These are phyloP conservation scores for Cetradonia linearis DNA, from an alignment of 495 filamentous ascomycete species.

Conservation along the genomic window DNA sequence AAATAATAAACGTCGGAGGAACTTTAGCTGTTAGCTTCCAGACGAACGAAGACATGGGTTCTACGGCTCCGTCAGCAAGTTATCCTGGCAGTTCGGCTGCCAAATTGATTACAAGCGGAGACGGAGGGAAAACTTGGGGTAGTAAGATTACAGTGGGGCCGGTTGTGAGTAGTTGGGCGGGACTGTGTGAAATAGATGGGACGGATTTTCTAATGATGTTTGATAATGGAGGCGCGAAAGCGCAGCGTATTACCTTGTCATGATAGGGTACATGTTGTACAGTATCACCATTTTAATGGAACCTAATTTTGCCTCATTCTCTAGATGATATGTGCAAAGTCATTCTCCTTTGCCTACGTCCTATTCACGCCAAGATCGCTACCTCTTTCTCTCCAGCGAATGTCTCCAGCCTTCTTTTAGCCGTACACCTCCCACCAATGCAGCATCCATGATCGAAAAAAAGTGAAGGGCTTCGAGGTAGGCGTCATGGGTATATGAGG, in stretches of 20 bases:
- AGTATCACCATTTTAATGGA: neutral
- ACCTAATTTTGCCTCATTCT: no score
- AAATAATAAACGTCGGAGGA: slow-evolving; percentile 40
- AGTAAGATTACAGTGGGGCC: slow-evolving; percentile 32
- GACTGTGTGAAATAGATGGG: slow-evolving; percentile 30
- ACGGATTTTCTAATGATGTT: slow-evolving; percentile 32
- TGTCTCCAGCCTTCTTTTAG: no score
- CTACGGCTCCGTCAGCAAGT: neutral
- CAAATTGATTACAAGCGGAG: slow-evolving; percentile 33
- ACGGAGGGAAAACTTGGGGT: slow-evolving; percentile 34
- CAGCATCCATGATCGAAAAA: no score
- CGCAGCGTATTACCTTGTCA: slow-evolving; percentile 20
- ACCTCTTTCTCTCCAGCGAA: no score
- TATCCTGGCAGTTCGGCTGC: slow-evolving; percentile 21
- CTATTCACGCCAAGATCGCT: no score
- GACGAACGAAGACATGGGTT: slow-evolving; percentile 39
- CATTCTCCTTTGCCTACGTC: no score
- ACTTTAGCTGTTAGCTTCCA: slow-evolving; percentile 41
- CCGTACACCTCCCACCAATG: no score
- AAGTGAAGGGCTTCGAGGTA: no score
- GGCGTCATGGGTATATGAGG: no score
- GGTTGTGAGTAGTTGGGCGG: slow-evolving; percentile 34
- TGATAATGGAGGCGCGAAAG: slow-evolving; percentile 30
- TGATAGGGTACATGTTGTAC: neutral
- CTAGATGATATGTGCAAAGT: no score